A percentile compares a stretch with the other conserved stretches of the same genome.
Conservation (phyloP, 1,284 basidiomycete genomes). For the Xerocomus amazonicus region DNA sequence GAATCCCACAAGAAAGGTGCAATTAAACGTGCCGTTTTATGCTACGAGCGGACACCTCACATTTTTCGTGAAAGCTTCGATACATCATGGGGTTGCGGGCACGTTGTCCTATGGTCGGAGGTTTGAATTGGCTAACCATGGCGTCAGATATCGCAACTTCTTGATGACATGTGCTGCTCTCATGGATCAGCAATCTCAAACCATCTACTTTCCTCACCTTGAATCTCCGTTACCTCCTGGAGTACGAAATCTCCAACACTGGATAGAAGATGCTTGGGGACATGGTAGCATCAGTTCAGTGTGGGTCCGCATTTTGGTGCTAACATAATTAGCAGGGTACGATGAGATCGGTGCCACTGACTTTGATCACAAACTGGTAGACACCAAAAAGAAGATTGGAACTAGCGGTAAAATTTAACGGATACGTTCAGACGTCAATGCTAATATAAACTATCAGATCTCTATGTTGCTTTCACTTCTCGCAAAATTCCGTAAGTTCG, state of each 20-base stretch:
- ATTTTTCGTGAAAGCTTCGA: constrained; percentile 58
- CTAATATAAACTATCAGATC: constrained; percentile 8
- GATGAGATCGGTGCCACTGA: constrained; percentile 66
- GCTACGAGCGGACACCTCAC: constrained; percentile 59
- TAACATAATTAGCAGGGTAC: constrained; percentile 49
- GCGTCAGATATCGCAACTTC: constrained; percentile 80
- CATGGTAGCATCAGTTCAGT: constrained; percentile 40
- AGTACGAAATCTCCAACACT: constrained; percentile 67
- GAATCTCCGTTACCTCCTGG: constrained; percentile 57
- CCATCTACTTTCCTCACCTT: constrained; percentile 58
- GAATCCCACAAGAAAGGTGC: constrained; percentile 48
- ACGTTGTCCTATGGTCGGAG: constrained; percentile 19
- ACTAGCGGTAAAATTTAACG: constrained; percentile 52
- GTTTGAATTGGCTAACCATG: constrained; percentile 1
- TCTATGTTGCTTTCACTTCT: constrained; percentile 62
- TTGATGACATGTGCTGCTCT: constrained; percentile 76
- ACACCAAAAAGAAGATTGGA: constrained; percentile 75
- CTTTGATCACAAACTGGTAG: constrained; percentile 55
- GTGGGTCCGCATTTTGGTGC: neutral
- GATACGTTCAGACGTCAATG: neutral
- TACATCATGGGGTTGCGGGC: constrained; percentile 73
- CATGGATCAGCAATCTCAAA: constrained; percentile 59
- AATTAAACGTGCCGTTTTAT: constrained; percentile 63
- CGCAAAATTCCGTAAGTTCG: constrained; percentile 72
- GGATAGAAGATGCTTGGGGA: constrained; percentile 80